Conservation (phyloP, 1,284 basidiomycete species). For the Sphaerobolus stellatus region DNA sequence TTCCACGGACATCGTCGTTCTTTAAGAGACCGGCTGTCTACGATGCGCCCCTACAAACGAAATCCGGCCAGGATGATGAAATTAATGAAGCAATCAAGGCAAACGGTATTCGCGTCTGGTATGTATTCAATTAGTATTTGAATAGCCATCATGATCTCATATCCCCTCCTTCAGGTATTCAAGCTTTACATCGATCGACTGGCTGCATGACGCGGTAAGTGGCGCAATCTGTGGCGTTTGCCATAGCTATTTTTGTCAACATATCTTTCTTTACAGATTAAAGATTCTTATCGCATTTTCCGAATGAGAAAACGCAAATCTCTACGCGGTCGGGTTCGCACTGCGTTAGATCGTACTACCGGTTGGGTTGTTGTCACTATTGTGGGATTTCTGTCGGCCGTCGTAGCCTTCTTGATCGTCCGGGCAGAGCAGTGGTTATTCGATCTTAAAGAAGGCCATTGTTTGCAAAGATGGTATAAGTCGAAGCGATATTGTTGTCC, state of each 20-base stretch:
- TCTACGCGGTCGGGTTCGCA: conserved; percentile 66
- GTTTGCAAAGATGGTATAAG: conserved; percentile 66
- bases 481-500: conserved; percentile 85
- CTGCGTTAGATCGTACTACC: conserved; percentile 77
- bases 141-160: background rate
- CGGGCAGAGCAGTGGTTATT: conserved; percentile 91
- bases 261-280: conserved; percentile 51
- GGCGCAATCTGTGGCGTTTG: background rate
- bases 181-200: conserved; percentile 82
- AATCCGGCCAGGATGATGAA: conserved; percentile 32
- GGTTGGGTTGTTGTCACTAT: conserved; percentile 93
- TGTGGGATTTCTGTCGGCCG: conserved; percentile 79
- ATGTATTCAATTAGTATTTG: background rate
- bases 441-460: conserved; percentile 92
- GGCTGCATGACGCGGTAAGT: conserved; percentile 79
- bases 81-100: conserved; percentile 62
- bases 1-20: background rate
- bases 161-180: conserved; percentile 49
- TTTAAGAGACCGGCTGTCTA: conserved; percentile 55
- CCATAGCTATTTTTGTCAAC: background rate
- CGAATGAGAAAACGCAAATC: conserved; percentile 68
- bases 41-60: conserved; percentile 53
- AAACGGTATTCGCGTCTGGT: conserved; percentile 88
- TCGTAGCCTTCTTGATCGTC: conserved; percentile 86
- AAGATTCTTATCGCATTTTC: conserved; percentile 79